Evolutionary conservation across 345 rosid genomes (phyloP).

Genomic region (Erodium maritimum): DNA sequence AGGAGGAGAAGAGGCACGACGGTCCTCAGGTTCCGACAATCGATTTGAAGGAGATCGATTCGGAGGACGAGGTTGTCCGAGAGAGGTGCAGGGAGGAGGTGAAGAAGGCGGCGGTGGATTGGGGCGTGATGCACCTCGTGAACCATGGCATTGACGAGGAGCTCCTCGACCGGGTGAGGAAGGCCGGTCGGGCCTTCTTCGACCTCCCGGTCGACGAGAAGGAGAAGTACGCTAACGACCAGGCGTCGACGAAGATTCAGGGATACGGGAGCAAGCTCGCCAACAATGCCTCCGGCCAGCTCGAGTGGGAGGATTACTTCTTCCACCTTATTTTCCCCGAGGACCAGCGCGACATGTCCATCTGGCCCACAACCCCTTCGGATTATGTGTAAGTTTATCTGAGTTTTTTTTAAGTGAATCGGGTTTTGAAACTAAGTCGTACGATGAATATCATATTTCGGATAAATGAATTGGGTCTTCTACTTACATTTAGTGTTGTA

Average conservation of each 20-base stretch:
- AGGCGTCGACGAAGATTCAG: constrained; percentile 66
- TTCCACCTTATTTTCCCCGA: constrained; percentile 76
- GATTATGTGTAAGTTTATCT: constrained; percentile 57
- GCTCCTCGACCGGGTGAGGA: constrained; percentile 51
- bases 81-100: constrained; percentile 44
- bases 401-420: neutral
- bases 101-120: constrained; percentile 49
- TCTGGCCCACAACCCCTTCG: constrained; percentile 72
- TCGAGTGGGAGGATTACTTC: constrained; percentile 96
- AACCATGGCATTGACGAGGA: constrained; percentile 68
- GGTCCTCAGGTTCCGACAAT: constrained; percentile 87
- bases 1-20: constrained; percentile 55
- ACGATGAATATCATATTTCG: no score
- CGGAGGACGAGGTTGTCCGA: constrained; percentile 32
- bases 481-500: no score
- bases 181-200: constrained; percentile 53
- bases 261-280: constrained; percentile 96
- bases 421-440: no score
- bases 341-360: constrained; percentile 61
- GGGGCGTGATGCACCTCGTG: constrained; percentile 95
- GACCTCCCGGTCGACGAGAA: constrained; percentile 64
- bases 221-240: constrained; percentile 81
- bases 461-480: no score
- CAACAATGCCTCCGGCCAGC: constrained; percentile 72
- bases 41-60: constrained; percentile 49